phyloP scores from a whole-genome alignment of 495 filamentous ascomycete species.

The Cladorrhinum samala region DNA sequence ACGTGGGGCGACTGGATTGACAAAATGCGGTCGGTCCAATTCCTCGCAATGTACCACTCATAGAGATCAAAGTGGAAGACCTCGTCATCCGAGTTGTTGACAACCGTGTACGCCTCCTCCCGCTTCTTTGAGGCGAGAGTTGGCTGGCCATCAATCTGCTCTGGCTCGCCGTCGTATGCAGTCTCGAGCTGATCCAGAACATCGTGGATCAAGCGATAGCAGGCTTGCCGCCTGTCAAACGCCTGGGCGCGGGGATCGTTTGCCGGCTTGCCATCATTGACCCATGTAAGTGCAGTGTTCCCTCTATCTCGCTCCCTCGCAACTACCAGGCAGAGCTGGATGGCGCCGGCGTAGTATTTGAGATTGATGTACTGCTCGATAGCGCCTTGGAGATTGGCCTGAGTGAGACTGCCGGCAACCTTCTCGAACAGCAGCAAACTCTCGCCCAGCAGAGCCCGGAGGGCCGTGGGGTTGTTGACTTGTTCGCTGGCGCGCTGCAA shows the following conservation, averaged over 20 bases:
- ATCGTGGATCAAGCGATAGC: constrained; percentile 76
- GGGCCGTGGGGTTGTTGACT: constrained; percentile 63
- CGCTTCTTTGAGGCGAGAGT: constrained; percentile 69
- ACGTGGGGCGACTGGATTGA: constrained; percentile 77
- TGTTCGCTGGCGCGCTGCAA: constrained; percentile 80
- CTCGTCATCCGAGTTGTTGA: constrained; percentile 80
- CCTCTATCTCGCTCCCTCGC: constrained; percentile 77
- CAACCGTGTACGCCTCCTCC: constrained; percentile 78
- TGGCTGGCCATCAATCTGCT: constrained; percentile 68
- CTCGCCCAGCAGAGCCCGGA: constrained; percentile 79
- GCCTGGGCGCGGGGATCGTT: constrained; percentile 61
- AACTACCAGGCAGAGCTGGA: constrained; percentile 75
- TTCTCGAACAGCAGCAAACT: constrained; percentile 82
- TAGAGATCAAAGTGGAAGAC: constrained; percentile 92
- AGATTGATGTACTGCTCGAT: constrained; percentile 69
- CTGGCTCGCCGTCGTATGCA: constrained; percentile 56
- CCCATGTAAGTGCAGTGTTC: constrained; percentile 70
- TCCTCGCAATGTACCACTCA: constrained; percentile 87
- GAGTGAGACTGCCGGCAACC: constrained; percentile 72
- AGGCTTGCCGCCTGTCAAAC: constrained; percentile 65
- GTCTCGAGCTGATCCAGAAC: constrained; percentile 71
- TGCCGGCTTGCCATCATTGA: constrained; percentile 45
- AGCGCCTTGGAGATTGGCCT: constrained; percentile 72
- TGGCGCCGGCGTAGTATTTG: constrained; percentile 93
- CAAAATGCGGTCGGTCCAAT: constrained; percentile 76